Evolutionary conservation across 352 stramenopile genomes (phyloP), one percentile per base, ranked within the genome.

Genomic region (Phytophthora gonapodyides): DNA sequence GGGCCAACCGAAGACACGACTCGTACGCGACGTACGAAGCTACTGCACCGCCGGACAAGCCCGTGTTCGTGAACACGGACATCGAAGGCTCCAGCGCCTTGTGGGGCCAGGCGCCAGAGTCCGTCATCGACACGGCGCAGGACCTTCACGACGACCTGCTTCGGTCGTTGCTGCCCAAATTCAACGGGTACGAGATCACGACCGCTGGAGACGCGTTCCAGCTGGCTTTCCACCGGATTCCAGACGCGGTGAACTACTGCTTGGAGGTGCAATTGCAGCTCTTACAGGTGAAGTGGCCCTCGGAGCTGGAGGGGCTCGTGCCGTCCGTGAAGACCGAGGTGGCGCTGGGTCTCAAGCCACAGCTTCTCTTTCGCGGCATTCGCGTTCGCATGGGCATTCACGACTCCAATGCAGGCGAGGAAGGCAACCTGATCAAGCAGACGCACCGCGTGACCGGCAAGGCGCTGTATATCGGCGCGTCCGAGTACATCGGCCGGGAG

Each of bases 351-450:
- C 57, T 85, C 17, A 85, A 85, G 57, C 66, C 73, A 0, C 70
- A 76, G 8, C 41, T 73, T 21, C 45, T 93, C 27, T 91, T 93
- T 40, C 69, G 66, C 12, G 84, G 84, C 5, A 67, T 93, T 7
- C 74, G 84, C 16, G 81, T 93, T 7, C 84, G 84, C 1, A 93
- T 93, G 84, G 82, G 84, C 1, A 83, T 91, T 50, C 84, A 93
- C 67, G 84, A 89, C 30, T 78, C 79, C 8, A 80, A 65, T 37
- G 58, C 64, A 12, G 69, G 53, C 0, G 77, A 84, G 12, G 82
- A 90, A 45, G 82, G 76, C 34, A 68, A 69, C 37, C 61, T 88
- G 12, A 69, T 89, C 30, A 67, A 62, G 24, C 71, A 87, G 40
- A 76, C 68, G 7, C 81, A 91, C 42, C 77, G 77, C 1, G 83